phyloP scores from a whole-genome alignment of 2,329 filamentous ascomycete species.

The Septoria linicola region DNA sequence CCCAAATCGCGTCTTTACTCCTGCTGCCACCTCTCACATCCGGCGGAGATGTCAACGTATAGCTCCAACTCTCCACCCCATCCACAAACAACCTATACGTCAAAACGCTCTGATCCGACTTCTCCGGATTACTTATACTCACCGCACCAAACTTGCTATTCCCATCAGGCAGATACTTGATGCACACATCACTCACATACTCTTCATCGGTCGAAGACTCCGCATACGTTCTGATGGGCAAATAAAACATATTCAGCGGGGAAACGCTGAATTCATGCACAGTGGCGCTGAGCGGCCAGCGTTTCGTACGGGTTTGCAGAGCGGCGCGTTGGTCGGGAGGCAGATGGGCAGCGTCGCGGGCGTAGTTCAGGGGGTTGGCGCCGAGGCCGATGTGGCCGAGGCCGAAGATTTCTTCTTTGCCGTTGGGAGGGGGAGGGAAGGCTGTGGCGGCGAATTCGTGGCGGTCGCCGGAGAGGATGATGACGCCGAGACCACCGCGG shows the following conservation, averaged over 20 bases:
- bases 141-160: constrained; percentile 86
- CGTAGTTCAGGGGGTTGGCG: constrained; percentile 21
- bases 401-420: constrained; percentile 43
- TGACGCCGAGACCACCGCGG: constrained; percentile 67
- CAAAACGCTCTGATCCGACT: constrained; percentile 67
- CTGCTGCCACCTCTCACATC: constrained; percentile 42
- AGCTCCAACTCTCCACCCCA: constrained; percentile 74
- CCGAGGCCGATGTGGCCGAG: constrained; percentile 30
- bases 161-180: constrained; percentile 83
- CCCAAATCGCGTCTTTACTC: constrained; percentile 49
- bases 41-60: constrained; percentile 48
- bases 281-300: constrained; percentile 61
- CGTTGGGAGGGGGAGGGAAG: constrained; percentile 58
- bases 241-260: constrained; percentile 90
- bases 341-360: constrained; percentile 11
- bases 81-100: constrained; percentile 82
- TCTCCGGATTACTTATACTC: constrained; percentile 68
- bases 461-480: constrained; percentile 87
- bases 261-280: constrained; percentile 92
- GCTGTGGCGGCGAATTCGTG: constrained; percentile 94
- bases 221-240: constrained; percentile 78
- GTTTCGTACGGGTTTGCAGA: constrained; percentile 30
- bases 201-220: constrained; percentile 60
- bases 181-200: constrained; percentile 69
- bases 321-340: constrained; percentile 18